Conservation (phyloP, 495 filamentous ascomycete species). For the Penicillium goetzii region DNA sequence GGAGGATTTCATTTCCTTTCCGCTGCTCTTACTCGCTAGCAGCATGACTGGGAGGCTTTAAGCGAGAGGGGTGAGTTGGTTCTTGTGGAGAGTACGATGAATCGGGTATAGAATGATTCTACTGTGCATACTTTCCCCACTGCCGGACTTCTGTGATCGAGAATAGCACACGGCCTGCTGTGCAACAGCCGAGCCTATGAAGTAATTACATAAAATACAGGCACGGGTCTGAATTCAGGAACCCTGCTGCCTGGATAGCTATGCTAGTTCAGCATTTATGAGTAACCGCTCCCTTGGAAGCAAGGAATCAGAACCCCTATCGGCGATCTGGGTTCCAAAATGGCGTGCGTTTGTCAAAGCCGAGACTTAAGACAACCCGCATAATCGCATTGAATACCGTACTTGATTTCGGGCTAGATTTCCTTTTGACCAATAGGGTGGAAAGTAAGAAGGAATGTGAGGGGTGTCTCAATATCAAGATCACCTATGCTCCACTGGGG, state of each 20-base stretch:
- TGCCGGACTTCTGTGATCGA: background rate
- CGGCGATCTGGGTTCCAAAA: background rate
- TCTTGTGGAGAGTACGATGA: background rate
- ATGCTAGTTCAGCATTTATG: background rate
- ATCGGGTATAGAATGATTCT: background rate
- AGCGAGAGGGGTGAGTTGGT: background rate
- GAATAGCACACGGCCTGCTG: constrained; percentile 4
- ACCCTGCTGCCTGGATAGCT: constrained; percentile 1
- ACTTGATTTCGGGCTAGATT: background rate
- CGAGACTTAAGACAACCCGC: background rate
- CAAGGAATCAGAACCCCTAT: background rate
- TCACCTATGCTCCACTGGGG: background rate
- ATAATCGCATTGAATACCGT: background rate
- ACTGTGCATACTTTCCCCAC: constrained; percentile 8
- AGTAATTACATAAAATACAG: background rate
- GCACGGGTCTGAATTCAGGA: background rate
- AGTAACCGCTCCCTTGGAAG: background rate
- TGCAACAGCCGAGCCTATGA: background rate
- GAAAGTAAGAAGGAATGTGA: background rate
- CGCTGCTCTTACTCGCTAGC: constrained; percentile 1
- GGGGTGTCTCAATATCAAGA: constrained; percentile 14
- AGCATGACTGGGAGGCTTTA: background rate
- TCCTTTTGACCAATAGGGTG: constrained; percentile 5
- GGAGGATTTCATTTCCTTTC: background rate
- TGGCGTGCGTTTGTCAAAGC: background rate